Evolutionary conservation across 23 red algal genomes (phyloP), one percentile per base, ranked within the genome.

Genomic region (Agarophyton chilense): DNA sequence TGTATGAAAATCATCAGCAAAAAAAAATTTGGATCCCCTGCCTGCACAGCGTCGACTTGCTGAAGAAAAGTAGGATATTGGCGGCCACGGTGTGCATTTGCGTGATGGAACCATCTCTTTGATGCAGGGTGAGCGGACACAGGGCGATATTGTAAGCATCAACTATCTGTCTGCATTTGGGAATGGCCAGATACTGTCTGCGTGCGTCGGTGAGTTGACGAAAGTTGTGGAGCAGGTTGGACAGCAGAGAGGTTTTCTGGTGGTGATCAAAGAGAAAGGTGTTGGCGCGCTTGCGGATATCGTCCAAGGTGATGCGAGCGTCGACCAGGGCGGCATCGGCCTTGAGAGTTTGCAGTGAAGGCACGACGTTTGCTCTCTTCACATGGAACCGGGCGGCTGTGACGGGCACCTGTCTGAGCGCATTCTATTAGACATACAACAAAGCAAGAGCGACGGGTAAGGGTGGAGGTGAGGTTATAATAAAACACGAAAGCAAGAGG

Each of bases 21-120:
- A 81, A 18, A 91, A 46, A 28, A 38, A 47, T 28, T 64, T 81
- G 32, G 65, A 46, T 47, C 88, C 76, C 57, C 52, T 82, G 64
- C 64, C 39, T 18, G 52, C 29, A 91, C 88, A 19, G 74, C 76
- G 35, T 91, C 64, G 6, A 91, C 88, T 21, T 55, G 54, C 8
- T 75, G 34, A 33, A 91, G 82, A 44, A 91, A 25, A 65, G 21
- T 2, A 56, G 51, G 38, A 91, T 81, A 32, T 91, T 82, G 19
- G 45, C 64, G 0, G 88, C 88, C 4, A 91, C 65, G 32, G 74
- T 58, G 29, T 91, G 65, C 77, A 91, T 82, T 13, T 82, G 72
- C 33, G 51, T 36, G 10, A 77, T 49, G 18, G 63, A 77, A 1
- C 88, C 88, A 81, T 76, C 73, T 39, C 77, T 34, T 75, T 74